Conservation (phyloP, 23 red algal species). For the Agarophyton chilense region DNA sequence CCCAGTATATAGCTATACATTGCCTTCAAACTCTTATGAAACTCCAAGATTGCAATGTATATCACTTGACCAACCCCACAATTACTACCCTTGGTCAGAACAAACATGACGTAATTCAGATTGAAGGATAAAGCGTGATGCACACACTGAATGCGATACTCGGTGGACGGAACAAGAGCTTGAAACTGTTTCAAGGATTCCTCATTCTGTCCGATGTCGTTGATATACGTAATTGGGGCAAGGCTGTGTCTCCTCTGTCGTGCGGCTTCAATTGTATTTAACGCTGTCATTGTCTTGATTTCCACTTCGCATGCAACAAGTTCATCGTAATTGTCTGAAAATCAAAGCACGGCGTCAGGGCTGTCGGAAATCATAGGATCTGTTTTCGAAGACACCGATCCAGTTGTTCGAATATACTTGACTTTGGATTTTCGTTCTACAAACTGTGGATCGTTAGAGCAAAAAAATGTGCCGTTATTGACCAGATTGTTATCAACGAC, state of each 20-base stretch:
- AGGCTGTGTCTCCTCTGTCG: not conserved
- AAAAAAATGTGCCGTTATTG: no score
- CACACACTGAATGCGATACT: constrained; percentile 22
- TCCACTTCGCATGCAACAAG: not conserved
- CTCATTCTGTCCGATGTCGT: not conserved
- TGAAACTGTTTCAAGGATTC: not conserved
- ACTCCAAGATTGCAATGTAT: not conserved
- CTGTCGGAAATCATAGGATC: not conserved
- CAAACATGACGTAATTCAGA: not conserved
- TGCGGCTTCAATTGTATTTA: not conserved
- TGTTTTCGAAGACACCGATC: not conserved
- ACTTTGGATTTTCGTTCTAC: not conserved
- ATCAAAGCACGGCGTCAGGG: not conserved
- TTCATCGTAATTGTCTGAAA: not conserved
- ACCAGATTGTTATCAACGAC: not conserved
- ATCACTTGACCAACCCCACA: constrained; percentile 3
- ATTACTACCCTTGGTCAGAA: constrained; percentile 17
- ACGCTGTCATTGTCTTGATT: constrained; percentile 28
- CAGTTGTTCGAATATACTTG: not conserved
- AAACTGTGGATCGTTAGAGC: no score
- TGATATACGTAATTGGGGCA: not conserved
- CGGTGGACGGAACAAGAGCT: not conserved
- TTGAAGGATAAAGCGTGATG: not conserved
- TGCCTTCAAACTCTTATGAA: not conserved
- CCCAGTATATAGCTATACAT: not conserved